Conservation (phyloP, 768 basidiomycete genomes). For the Crepidotus variabilis region DNA sequence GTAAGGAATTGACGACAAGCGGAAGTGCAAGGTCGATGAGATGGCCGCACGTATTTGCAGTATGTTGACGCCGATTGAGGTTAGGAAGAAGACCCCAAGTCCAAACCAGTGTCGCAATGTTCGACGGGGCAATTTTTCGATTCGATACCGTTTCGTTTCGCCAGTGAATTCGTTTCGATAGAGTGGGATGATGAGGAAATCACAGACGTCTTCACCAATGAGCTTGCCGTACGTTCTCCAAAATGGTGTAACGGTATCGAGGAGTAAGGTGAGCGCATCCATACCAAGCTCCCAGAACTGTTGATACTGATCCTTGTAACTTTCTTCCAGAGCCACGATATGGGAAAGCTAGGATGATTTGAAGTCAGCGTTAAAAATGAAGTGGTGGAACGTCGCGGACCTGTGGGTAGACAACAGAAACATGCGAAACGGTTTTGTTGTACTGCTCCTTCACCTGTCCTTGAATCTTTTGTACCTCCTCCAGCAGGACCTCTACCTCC, state of each 20-base stretch:
- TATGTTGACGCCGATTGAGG: slow-evolving; percentile 43
- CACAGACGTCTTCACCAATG: slow-evolving; percentile 76
- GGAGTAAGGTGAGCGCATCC: slow-evolving; percentile 69
- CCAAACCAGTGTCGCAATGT: slow-evolving; percentile 68
- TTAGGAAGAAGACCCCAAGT: slow-evolving; percentile 47
- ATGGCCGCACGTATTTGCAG: slow-evolving; percentile 59
- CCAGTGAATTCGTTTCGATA: slow-evolving; percentile 86
- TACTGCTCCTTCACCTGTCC: slow-evolving; percentile 57
- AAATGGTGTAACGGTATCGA: slow-evolving; percentile 75
- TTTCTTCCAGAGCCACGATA: slow-evolving; percentile 71
- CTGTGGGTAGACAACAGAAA: slow-evolving; percentile 77
- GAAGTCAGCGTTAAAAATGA: not conserved
- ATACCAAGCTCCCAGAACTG: slow-evolving; percentile 80
- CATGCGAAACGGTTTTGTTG: slow-evolving; percentile 60
- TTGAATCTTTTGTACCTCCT: slow-evolving; percentile 53
- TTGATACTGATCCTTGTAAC: slow-evolving; percentile 76
- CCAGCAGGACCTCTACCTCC: slow-evolving; percentile 45
- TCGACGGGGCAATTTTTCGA: slow-evolving; percentile 54
- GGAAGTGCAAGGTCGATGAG: slow-evolving; percentile 49
- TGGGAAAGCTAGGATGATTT: slow-evolving; percentile 51
- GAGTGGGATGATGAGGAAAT: slow-evolving; percentile 78
- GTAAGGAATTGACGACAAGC: slow-evolving; percentile 54
- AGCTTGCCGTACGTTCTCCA: slow-evolving; percentile 80
- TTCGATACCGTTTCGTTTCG: slow-evolving; percentile 62
- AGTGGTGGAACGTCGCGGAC: slow-evolving; percentile 29